Percentiles rank a stretch among this genome's conserved stretches.
Conservation (phyloP, 2,329 filamentous ascomycete genomes). For the Neospermospora avenae region DNA sequence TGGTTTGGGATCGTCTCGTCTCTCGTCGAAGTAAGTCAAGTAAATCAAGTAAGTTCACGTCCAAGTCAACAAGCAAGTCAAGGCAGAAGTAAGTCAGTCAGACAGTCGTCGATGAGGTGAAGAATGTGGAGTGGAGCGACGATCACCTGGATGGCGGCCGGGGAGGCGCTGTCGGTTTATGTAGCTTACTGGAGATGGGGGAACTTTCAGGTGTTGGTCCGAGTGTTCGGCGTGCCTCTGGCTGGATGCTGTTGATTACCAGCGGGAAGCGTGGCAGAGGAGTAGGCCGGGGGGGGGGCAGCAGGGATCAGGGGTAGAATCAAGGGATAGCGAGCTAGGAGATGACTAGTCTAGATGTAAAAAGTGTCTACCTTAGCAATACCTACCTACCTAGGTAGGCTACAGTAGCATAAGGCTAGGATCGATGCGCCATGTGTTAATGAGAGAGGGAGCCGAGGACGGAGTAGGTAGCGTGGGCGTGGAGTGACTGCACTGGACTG, state of each 20-base stretch:
- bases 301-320: not conserved
- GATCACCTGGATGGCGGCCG: conserved; percentile 40
- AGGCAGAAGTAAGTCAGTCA: not conserved
- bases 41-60: not conserved
- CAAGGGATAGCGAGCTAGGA: not conserved
- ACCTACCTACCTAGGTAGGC: too few species aligned
- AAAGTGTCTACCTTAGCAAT: not conserved
- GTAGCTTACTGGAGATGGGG: conserved; percentile 32
- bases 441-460: not conserved
- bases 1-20: not conserved
- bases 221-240: conserved; percentile 21
- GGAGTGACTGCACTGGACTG: not conserved
- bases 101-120: conserved; percentile 23
- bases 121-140: conserved; percentile 37
- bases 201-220: conserved; percentile 22
- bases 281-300: not conserved
- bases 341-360: not conserved
- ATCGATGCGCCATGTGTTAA: conserved; percentile 1
- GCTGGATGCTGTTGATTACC: conserved; percentile 27
- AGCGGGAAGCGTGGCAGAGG: conserved; percentile 27
- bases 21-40: conserved; percentile 12
- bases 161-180: conserved; percentile 36
- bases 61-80: not conserved
- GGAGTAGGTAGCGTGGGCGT: not conserved
- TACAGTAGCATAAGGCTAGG: conserved; percentile 14